Percentiles rank a stretch among this genome's conserved stretches.
These are phyloP conservation scores for Collariella sp. DNA, from an alignment of 495 filamentous ascomycete species.

Conservation along the genomic window DNA sequence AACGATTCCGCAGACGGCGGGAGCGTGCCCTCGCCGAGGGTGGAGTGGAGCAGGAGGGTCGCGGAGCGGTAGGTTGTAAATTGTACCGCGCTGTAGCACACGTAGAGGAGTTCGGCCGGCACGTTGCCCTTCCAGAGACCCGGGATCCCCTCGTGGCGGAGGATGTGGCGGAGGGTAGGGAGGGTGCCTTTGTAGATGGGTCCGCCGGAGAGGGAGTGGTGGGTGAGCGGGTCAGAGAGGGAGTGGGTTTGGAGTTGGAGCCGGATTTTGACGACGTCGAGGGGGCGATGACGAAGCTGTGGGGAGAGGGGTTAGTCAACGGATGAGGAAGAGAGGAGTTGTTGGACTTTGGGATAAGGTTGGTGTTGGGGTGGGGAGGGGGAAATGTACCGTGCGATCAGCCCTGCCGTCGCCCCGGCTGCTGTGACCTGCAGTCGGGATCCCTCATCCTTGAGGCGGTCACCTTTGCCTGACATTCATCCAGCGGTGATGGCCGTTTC, in stretches of 20 bases:
- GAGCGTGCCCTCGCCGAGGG: constrained; percentile 29
- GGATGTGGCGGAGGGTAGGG: constrained; percentile 65
- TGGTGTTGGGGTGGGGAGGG: constrained; percentile 46
- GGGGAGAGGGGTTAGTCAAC: neutral
- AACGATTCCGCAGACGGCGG: constrained; percentile 58
- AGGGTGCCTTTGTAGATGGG: constrained; percentile 75
- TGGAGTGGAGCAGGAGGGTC: constrained; percentile 49
- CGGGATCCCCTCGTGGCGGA: constrained; percentile 69
- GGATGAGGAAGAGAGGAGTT: no score
- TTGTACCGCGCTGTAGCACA: constrained; percentile 79
- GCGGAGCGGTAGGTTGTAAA: constrained; percentile 80
- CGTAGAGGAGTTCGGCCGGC: constrained; percentile 86
- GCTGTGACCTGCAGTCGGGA: constrained; percentile 70
- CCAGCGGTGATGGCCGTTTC: neutral
- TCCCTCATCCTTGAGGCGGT: constrained; percentile 89
- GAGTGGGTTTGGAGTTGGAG: constrained; percentile 84
- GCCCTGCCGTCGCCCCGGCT: constrained; percentile 79
- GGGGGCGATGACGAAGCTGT: constrained; percentile 82
- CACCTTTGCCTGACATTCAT: constrained; percentile 32
- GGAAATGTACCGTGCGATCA: constrained; percentile 85
- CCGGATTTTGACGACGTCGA: constrained; percentile 96
- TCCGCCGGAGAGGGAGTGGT: constrained; percentile 41
- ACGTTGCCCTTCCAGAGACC: constrained; percentile 98
- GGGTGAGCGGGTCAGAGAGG: constrained; percentile 55
- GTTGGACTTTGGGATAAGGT: neutral